phyloP scores from a whole-genome alignment of 1,284 basidiomycete genomes.

The Apiotrichum mycotoxinovorans region DNA sequence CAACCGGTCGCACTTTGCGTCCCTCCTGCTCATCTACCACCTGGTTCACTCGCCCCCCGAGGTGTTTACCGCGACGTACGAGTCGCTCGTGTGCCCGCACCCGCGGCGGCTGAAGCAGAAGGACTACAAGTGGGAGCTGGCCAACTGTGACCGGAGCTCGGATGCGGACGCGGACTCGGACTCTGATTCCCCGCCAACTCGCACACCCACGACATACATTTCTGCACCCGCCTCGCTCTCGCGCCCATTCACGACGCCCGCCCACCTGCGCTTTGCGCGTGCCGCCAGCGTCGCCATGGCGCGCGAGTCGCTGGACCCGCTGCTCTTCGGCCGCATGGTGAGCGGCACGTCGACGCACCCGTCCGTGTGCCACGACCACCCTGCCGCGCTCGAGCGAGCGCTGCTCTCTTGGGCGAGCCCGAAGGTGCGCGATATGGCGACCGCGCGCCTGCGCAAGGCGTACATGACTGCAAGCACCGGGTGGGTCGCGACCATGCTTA shows the following conservation, averaged over 20 bases:
- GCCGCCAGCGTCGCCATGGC: conserved; percentile 22
- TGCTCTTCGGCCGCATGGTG: conserved; percentile 25
- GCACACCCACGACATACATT: background rate
- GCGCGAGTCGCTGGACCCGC: conserved; percentile 30
- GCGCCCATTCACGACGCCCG: background rate
- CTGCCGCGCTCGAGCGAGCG: conserved; percentile 22
- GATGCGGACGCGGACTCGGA: no score
- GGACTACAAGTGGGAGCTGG: background rate
- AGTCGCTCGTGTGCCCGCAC: conserved; percentile 5
- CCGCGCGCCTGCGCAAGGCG: conserved; percentile 27
- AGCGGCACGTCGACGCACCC: background rate
- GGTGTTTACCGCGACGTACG: conserved; percentile 4
- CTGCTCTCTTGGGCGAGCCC: conserved; percentile 34
- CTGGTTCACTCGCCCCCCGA: conserved; percentile 24
- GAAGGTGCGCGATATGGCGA: conserved; percentile 29
- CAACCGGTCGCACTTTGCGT: conserved; percentile 28
- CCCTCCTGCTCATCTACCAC: conserved; percentile 36
- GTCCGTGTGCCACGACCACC: background rate
- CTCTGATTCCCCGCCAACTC: no score
- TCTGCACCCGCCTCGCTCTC: background rate
- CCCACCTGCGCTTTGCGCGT: conserved; percentile 4
- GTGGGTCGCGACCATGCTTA: conserved; percentile 29
- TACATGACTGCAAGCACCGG: conserved; percentile 27
- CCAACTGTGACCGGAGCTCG: no score
- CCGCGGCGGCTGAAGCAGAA: background rate